Evolutionary conservation across 164 flowering plant species (phyloP).

Genomic region (Chimonanthus praecox): DNA sequence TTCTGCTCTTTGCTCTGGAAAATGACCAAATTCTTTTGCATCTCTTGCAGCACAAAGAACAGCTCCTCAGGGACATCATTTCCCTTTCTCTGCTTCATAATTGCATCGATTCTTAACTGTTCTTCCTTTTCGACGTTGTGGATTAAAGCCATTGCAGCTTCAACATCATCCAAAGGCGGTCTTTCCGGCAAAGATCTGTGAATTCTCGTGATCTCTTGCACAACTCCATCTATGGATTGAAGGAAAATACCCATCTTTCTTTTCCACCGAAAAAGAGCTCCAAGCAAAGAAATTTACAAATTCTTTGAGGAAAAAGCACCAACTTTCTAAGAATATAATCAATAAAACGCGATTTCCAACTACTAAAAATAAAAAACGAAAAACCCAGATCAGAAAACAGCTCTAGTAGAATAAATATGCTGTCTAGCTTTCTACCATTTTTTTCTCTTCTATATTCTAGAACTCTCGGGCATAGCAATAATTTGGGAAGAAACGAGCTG

Average conservation of each 20-base stretch:
- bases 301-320: background rate
- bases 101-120: constrained; percentile 40
- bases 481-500: background rate
- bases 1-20: constrained; percentile 38
- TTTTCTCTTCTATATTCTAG: background rate
- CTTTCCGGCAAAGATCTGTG: constrained; percentile 64
- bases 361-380: constrained; percentile 10
- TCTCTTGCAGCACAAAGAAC: constrained; percentile 36
- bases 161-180: constrained; percentile 59
- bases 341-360: background rate
- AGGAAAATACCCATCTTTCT: constrained; percentile 19
- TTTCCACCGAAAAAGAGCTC: background rate
- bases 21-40: constrained; percentile 29
- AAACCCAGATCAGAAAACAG: constrained; percentile 11
- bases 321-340: background rate
- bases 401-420: background rate
- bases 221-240: constrained; percentile 33
- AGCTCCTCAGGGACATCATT: constrained; percentile 36
- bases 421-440: background rate
- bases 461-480: too few species aligned
- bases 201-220: constrained; percentile 58
- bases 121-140: constrained; percentile 62
- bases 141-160: constrained; percentile 51
- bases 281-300: background rate
- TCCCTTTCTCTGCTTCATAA: constrained; percentile 27